Evolutionary conservation across 495 filamentous ascomycete species (phyloP).

Genomic region (Penicillium crystallinum): DNA sequence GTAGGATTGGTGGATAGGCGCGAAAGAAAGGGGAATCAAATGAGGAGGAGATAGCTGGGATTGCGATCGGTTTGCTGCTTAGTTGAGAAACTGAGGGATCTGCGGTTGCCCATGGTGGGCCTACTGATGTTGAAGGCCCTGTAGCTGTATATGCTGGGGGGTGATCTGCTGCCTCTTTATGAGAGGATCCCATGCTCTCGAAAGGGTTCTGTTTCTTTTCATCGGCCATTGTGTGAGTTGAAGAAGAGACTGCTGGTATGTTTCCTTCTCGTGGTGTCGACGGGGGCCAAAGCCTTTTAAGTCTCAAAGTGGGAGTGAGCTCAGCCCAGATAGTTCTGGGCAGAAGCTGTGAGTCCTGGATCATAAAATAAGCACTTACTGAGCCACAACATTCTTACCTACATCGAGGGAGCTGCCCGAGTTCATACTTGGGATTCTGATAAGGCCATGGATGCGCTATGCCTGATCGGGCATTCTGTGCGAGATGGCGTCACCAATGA

Average conservation of each 20-base stretch:
- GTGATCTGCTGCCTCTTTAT: background rate
- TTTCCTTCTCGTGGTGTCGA: too few species aligned
- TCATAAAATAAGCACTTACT: background rate
- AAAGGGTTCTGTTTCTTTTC: slow-evolving; percentile 7
- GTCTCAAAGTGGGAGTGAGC: background rate
- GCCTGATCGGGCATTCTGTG: slow-evolving; percentile 4
- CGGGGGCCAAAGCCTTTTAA: background rate
- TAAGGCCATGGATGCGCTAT: background rate
- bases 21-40: slow-evolving; percentile 25
- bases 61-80: slow-evolving; percentile 21
- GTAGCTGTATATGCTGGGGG: slow-evolving; percentile 4
- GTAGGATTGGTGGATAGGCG: slow-evolving; percentile 23
- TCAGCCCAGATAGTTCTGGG: background rate
- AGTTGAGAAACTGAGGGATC: background rate
- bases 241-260: background rate
- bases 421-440: background rate
- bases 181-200: background rate
- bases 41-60: slow-evolving; percentile 19
- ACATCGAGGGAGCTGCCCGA: background rate
- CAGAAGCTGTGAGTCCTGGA: background rate
- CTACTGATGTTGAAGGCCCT: background rate
- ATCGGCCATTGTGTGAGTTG: background rate
- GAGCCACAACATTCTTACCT: background rate
- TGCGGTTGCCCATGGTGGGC: background rate
- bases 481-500: slow-evolving; percentile 2